Base-by-base conservation (phyloP, 495 filamentous ascomycete genomes). In the Aspergillus taichungensis region DNA sequence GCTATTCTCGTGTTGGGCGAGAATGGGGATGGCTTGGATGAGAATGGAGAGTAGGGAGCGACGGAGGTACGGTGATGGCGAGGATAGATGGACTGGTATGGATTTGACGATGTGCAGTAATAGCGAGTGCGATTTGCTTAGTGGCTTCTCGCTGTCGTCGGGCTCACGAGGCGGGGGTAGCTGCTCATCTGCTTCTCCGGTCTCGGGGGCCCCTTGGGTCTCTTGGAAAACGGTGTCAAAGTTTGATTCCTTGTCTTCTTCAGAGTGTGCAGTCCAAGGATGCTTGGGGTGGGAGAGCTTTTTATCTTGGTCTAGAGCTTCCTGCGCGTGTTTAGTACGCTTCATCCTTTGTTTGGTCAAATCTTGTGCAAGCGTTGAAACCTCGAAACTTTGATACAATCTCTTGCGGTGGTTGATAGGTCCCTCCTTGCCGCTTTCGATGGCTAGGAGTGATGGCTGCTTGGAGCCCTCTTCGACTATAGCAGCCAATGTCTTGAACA, bases 71-170 rank as follows among this genome's bases (percentile, higher is more conserved):
- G 87, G 82, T 2, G 88, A 85, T 5, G 87, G 78, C 0, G 85
- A 85, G 30, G 87, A 85, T n/a, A 96, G 76, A 62, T 95, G 87
- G 50, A 90, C 82, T 52, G 83, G 85, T n/a, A 80, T 83, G 13
- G 81, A 76, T 40, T 75, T 77, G 47, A 82, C 73, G 43, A 94
- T 84, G 18, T 76, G 74, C 27, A 80, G 69, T 9, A 90, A 72
- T 7, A 90, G 73, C 12, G 68, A 70, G 61, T 88, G 69, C 0
- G 68, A 57, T 61, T 71, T 74, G 57, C 55, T 73, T 28, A 84
- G 36, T 48, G 78, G 56, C 43, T 75, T 78, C 36, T 74, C 66
- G 29, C 63, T 60, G 37, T 73, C 66, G 60, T 83, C 71, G 9
- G 73, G 71, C 49, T 78, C 66, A 24, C 64, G 64, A 11, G 70